Evolutionary conservation across 495 filamentous ascomycete species (phyloP).

Genomic region (Tuber indicum): DNA sequence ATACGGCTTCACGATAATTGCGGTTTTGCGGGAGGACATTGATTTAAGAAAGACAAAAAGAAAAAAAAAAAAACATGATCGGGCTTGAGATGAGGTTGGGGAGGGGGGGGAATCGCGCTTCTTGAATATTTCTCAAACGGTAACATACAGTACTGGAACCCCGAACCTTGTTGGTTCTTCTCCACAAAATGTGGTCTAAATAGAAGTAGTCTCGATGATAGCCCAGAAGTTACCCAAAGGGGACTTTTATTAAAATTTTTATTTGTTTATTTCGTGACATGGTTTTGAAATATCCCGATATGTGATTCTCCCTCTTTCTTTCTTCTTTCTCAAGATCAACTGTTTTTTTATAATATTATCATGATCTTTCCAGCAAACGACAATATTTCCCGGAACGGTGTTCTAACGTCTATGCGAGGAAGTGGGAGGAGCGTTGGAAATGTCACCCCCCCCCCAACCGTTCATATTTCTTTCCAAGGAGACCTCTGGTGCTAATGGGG

Average conservation of each 20-base stretch:
- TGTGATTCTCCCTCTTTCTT: not conserved
- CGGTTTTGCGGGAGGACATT: not conserved
- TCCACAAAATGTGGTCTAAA: not conserved
- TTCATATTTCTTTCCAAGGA: not conserved
- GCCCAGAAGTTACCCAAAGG: not conserved
- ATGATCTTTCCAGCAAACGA: not conserved
- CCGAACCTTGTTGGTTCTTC: not conserved
- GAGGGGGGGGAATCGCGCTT: not conserved
- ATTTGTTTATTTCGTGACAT: not conserved
- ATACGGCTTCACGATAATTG: not conserved
- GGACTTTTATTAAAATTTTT: not conserved
- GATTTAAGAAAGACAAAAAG: no score
- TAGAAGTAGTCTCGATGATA: no score
- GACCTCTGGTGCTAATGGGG: not conserved
- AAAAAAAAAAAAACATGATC: not conserved
- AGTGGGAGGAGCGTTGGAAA: not conserved
- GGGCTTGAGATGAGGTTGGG: no score
- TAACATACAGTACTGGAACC: no score
- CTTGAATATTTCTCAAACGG: not conserved
- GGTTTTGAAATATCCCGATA: not conserved
- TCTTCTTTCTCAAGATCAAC: not conserved
- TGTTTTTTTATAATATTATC: not conserved
- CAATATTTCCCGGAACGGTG: not conserved
- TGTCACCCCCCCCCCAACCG: not conserved
- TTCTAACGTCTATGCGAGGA: not conserved